phyloP scores from a whole-genome alignment of 352 stramenopile genomes.

The Pythium sukuiense region DNA sequence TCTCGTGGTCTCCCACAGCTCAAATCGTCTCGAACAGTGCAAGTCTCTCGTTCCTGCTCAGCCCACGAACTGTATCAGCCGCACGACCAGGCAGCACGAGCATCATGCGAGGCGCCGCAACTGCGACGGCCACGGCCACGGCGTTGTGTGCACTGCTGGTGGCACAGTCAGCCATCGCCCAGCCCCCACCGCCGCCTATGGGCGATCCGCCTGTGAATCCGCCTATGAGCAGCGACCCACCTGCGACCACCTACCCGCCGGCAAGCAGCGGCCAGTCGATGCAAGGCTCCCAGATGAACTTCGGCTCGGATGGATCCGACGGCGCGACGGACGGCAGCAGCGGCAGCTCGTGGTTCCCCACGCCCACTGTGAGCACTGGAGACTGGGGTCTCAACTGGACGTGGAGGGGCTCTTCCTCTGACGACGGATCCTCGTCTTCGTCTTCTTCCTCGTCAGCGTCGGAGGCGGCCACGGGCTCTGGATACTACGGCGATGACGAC shows the following conservation, averaged over 20 bases:
- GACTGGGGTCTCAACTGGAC: slow-evolving; percentile 1
- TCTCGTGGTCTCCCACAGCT: background rate
- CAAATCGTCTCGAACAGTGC: background rate
- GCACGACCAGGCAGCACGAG: no score
- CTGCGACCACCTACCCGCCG: background rate
- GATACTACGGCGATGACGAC: background rate
- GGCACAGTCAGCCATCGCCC: background rate
- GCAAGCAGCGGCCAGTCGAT: background rate
- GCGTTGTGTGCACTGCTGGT: background rate
- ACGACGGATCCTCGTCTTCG: background rate
- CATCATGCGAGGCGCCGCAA: background rate
- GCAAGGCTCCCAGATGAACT: background rate
- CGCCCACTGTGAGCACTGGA: background rate
- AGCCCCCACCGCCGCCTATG: background rate
- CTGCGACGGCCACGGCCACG: background rate
- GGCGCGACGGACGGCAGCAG: background rate
- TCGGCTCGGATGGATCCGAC: background rate
- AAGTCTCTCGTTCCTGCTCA: background rate
- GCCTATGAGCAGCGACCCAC: background rate
- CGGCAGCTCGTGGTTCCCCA: background rate
- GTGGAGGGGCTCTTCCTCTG: background rate
- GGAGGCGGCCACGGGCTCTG: background rate
- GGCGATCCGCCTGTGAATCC: background rate
- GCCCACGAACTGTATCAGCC: no score
- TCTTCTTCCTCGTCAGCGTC: background rate